Evolutionary conservation across 1,284 basidiomycete genomes (phyloP).

Genomic region (Testicularia cyperi): DNA sequence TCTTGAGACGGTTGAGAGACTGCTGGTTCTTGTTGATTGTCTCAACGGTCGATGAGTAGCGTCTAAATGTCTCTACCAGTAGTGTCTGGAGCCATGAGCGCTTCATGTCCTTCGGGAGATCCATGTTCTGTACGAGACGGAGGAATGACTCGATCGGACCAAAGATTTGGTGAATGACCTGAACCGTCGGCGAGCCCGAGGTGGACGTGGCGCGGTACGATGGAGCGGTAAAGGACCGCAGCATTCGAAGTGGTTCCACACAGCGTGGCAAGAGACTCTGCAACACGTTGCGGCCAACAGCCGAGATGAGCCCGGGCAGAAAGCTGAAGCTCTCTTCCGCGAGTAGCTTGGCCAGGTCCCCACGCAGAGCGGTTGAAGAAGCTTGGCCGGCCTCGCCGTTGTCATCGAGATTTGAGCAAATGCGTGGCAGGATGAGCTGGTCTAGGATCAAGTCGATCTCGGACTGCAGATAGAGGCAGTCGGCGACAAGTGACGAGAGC

Average conservation of each 20-base stretch:
- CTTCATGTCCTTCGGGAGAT: background rate
- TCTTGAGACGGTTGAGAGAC: conserved; percentile 50
- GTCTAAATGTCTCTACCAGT: conserved; percentile 13
- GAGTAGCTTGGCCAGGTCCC: conserved; percentile 5
- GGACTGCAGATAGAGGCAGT: conserved; percentile 1
- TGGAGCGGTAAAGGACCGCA: conserved; percentile 79
- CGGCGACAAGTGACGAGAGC: background rate
- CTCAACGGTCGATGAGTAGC: conserved; percentile 38
- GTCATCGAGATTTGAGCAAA: background rate
- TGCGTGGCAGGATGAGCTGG: background rate
- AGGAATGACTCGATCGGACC: conserved; percentile 10
- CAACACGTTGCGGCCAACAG: conserved; percentile 6
- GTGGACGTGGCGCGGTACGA: conserved; percentile 70
- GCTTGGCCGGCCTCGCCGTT: background rate
- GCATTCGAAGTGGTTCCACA: conserved; percentile 79
- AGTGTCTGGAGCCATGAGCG: conserved; percentile 17
- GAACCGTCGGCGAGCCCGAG: conserved; percentile 58
- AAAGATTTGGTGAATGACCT: conserved; percentile 20
- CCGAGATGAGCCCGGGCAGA: conserved; percentile 4
- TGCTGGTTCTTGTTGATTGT: conserved; percentile 55
- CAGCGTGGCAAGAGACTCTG: conserved; percentile 74
- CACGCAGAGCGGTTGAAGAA: background rate
- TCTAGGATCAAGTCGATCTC: conserved; percentile 3
- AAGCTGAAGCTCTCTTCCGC: conserved; percentile 18
- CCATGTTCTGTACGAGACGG: background rate